Percentiles rank a stretch among this genome's conserved stretches.
Conservation (phyloP, 2,329 filamentous ascomycete genomes). For the Dendrostoma leiphaemia region DNA sequence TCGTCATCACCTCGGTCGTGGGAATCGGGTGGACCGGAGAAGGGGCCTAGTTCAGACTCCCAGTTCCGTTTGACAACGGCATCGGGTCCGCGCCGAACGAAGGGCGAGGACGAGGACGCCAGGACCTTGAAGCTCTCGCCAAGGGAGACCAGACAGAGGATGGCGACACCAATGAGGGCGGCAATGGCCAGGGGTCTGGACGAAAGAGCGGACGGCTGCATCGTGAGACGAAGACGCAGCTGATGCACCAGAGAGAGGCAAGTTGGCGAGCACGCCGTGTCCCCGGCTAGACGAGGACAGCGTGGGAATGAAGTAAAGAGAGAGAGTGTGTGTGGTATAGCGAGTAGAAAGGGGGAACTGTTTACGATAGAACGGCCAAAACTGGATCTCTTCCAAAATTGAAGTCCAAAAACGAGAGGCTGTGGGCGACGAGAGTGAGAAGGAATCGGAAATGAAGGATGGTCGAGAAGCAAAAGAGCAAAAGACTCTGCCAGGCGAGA, state of each 20-base stretch:
- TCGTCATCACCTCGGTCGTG: neutral
- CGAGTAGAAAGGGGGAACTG: neutral
- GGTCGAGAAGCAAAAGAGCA: too few species aligned
- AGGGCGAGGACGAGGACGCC: neutral
- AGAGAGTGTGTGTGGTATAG: neutral
- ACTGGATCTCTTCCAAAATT: constrained; percentile 19
- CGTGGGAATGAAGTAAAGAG: neutral
- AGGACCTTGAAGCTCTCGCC: constrained; percentile 9
- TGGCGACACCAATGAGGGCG: neutral
- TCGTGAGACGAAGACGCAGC: neutral
- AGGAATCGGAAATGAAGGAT: neutral
- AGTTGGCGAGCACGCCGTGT: neutral
- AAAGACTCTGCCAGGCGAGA: too few species aligned
- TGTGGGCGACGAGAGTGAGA: neutral
- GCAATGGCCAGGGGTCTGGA: constrained; percentile 7
- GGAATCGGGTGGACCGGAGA: neutral
- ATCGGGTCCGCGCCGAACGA: neutral
- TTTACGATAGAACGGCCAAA: constrained; percentile 16
- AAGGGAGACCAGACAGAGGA: constrained; percentile 12
- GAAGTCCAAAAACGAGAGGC: constrained; percentile 16
- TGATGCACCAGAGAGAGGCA: neutral
- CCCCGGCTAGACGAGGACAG: neutral
- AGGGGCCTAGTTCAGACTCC: constrained; percentile 15
- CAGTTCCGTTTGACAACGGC: constrained; percentile 6
- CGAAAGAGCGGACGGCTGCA: constrained; percentile 11